Evolutionary conservation across 108 stramenopile species (phyloP).

Genomic region (Nannochloropsis gaditana): DNA sequence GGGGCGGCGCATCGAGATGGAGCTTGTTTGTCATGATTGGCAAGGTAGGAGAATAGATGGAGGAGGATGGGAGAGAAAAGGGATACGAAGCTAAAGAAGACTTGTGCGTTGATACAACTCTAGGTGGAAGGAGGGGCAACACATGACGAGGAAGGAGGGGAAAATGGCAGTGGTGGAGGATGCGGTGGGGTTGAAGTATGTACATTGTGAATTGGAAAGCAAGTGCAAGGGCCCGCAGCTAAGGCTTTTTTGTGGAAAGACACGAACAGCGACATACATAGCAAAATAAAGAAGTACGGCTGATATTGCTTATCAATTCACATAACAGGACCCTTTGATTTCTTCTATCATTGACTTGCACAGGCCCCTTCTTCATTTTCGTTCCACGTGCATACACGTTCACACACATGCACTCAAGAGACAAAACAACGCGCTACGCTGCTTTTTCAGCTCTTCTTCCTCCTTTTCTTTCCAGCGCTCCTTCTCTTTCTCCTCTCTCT

Average conservation of each 20-base stretch:
- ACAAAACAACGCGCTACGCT: no score
- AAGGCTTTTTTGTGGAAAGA: slow-evolving; percentile 5
- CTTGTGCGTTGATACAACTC: background rate
- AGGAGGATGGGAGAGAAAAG: slow-evolving; percentile 4
- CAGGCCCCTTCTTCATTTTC: background rate
- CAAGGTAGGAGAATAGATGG: background rate
- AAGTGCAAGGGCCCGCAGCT: background rate
- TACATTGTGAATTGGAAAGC: background rate
- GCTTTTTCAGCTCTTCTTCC: background rate
- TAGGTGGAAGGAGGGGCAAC: background rate
- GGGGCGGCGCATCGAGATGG: background rate
- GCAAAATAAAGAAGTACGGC: background rate
- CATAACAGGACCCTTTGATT: background rate
- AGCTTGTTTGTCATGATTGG: slow-evolving; percentile 6
- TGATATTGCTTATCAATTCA: background rate
- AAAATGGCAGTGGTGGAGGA: background rate
- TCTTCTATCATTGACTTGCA: no score
- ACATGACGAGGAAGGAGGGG: slow-evolving; percentile 3
- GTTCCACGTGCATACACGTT: background rate
- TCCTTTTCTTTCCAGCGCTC: background rate
- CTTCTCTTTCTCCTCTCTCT: background rate
- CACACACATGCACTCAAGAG: background rate
- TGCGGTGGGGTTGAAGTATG: background rate
- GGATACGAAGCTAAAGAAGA: background rate
- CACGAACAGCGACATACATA: background rate